Evolutionary conservation across 257 asterid genomes (phyloP), one percentile per base, ranked within the genome.

Genomic region (Solanum appendiculatum): DNA sequence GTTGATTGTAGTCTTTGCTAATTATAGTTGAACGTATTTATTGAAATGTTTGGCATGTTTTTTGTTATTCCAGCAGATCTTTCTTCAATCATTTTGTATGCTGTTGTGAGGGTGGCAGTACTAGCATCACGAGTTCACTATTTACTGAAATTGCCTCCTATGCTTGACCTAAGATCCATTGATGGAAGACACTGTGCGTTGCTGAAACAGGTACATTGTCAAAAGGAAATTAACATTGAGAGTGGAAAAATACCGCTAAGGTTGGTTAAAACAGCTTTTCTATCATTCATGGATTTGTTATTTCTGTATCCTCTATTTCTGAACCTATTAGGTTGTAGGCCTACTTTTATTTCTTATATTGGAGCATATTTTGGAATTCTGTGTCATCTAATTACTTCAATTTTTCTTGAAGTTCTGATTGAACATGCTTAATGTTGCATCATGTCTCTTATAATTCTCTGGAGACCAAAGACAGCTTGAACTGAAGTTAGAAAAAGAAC

Each of bases 161-260:
- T 27, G 72, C 68, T 83, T 84, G 91, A 90, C 81, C 51, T 73
- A 85, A 86, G 89, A 27, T 84, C 72, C 14, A 21, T 64, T 58
- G 87, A 85, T 84, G 87, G 88, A 84, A 83, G 87, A 83, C 56
- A 77, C 78, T 87, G 89, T 91, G 88, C 90, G 88, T 90, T 89
- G 87, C 82, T 91, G n/a, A 88, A 78, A 78, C 84, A 88, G 85
- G 86, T 94, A 88, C 90, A 89, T 87, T 39, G 86, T 88, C 90
- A 85, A 6, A 90, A 89, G 88, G 92, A 92, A 72, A 46, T 85
- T 90, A 74, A 83, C 44, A 56, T 74, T 73, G 88, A 81, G 64
- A 89, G 89, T 86, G 93, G 89, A 31, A 93, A 93, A 89, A 84
- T 94, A 69, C 98, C 98, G 82, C 85, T 88, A 88, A 94, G 98